Evolutionary conservation across 768 basidiomycete species (phyloP).

Genomic region (Hygrophorus russula): DNA sequence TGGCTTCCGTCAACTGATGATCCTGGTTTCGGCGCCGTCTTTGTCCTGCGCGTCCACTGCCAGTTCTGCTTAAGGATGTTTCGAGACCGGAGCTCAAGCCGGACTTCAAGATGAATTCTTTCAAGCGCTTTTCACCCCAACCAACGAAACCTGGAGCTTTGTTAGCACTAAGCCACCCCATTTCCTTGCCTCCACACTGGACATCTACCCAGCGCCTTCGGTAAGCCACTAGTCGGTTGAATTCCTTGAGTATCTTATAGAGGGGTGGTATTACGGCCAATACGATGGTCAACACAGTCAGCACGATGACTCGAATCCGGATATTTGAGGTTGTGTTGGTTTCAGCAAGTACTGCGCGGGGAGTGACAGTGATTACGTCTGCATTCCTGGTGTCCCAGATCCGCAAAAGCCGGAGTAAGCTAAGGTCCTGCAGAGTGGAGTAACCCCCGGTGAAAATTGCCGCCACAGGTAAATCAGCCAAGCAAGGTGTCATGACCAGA

Average conservation of each 20-base stretch:
- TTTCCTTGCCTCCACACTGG: constrained; percentile 57
- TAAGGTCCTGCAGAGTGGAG: constrained; percentile 65
- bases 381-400: constrained; percentile 36
- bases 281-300: constrained; percentile 50
- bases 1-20: constrained; percentile 28
- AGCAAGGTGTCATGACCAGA: constrained; percentile 56
- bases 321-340: constrained; percentile 29
- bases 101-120: constrained; percentile 53
- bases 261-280: constrained; percentile 58
- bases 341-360: constrained; percentile 25
- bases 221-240: constrained; percentile 42
- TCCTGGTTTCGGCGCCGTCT: constrained; percentile 26
- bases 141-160: constrained; percentile 56
- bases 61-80: constrained; percentile 8
- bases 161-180: constrained; percentile 62
- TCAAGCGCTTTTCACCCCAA: constrained; percentile 66
- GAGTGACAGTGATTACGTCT: constrained; percentile 17
- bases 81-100: constrained; percentile 55
- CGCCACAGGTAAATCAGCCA: constrained; percentile 36
- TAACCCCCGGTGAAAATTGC: constrained; percentile 44
- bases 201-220: constrained; percentile 50
- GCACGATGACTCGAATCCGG: constrained; percentile 54
- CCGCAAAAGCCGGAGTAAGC: constrained; percentile 61
- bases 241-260: constrained; percentile 53
- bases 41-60: not conserved